Evolutionary conservation across 2,329 filamentous ascomycete genomes (phyloP).

Genomic region (Penicillium sp.): DNA sequence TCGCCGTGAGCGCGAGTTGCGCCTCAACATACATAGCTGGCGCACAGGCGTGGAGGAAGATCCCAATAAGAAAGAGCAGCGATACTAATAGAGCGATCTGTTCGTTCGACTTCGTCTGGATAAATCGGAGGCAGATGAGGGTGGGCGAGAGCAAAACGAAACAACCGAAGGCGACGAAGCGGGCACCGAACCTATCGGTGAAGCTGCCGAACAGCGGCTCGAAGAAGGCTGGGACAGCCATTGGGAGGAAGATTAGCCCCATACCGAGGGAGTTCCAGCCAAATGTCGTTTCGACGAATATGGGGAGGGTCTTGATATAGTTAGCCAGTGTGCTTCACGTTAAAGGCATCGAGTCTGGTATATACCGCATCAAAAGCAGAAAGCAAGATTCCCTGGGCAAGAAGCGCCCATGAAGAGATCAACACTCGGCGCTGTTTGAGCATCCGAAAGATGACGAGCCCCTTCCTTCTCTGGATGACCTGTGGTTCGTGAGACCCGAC

Average conservation of each 20-base stretch:
- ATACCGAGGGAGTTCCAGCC: constrained; percentile 56
- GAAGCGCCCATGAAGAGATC: constrained; percentile 55
- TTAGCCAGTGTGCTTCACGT: neutral
- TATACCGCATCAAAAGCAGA: constrained; percentile 52
- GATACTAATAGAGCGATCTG: constrained; percentile 66
- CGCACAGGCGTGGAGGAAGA: constrained; percentile 57
- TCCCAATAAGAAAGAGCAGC: constrained; percentile 60
- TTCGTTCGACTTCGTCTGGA: constrained; percentile 53
- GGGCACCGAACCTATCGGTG: constrained; percentile 59
- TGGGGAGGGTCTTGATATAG: constrained; percentile 42
- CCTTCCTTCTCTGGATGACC: neutral
- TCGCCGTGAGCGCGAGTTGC: constrained; percentile 49
- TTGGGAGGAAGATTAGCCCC: constrained; percentile 56
- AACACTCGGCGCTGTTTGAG: constrained; percentile 51
- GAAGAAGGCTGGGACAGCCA: constrained; percentile 61
- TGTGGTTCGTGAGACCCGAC: neutral
- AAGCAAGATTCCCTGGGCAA: constrained; percentile 50
- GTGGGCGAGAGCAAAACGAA: constrained; percentile 60
- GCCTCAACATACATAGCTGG: constrained; percentile 72
- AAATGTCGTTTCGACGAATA: constrained; percentile 56
- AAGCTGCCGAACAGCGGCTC: constrained; percentile 57
- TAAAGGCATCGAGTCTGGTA: constrained; percentile 7
- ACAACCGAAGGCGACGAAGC: constrained; percentile 55
- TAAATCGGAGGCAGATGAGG: constrained; percentile 64
- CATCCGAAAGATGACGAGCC: constrained; percentile 22